These are phyloP conservation scores for Clitopilus passeckerianus DNA, from an alignment of 768 basidiomycete genomes.

Conservation along the genomic window DNA sequence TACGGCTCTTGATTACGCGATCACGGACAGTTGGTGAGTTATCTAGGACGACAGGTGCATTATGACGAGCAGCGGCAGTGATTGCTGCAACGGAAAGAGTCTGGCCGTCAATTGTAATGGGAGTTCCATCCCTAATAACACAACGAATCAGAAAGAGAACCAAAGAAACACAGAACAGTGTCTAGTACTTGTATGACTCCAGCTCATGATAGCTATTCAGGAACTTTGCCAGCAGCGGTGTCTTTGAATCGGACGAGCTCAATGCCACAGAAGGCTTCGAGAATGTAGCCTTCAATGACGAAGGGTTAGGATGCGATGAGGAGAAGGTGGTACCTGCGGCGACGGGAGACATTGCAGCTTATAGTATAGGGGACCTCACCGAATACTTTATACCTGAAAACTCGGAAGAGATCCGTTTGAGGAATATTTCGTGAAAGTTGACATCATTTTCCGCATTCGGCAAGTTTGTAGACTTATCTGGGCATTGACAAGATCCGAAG, in stretches of 20 bases:
- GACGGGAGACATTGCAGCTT: background rate
- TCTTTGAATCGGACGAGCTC: background rate
- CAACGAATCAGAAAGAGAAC: conserved; percentile 2
- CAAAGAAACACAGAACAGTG: background rate
- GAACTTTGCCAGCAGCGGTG: conserved; percentile 19
- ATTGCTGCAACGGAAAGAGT: conserved; percentile 64
- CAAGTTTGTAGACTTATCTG: background rate
- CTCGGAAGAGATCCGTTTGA: background rate
- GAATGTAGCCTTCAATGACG: background rate
- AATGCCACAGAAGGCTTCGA: background rate
- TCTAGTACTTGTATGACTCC: conserved; percentile 37
- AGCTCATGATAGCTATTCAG: conserved; percentile 33
- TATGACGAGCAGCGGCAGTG: conserved; percentile 58
- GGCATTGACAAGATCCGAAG: background rate
- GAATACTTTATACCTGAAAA: background rate
- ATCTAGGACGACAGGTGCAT: conserved; percentile 38
- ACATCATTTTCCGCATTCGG: background rate
- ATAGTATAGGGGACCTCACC: background rate
- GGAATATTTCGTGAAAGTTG: background rate
- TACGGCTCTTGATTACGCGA: conserved; percentile 57
- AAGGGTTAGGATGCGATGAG: background rate
- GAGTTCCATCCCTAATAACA: conserved; percentile 37
- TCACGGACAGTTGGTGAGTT: conserved; percentile 34
- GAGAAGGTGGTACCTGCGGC: background rate
- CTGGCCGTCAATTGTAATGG: conserved; percentile 60